A percentile compares a stretch with the other conserved stretches of the same genome.
Evolutionary conservation across 225 moss, liverwort and hornwort genomes (phyloP).

Genomic region (Straminergon stramineum): DNA sequence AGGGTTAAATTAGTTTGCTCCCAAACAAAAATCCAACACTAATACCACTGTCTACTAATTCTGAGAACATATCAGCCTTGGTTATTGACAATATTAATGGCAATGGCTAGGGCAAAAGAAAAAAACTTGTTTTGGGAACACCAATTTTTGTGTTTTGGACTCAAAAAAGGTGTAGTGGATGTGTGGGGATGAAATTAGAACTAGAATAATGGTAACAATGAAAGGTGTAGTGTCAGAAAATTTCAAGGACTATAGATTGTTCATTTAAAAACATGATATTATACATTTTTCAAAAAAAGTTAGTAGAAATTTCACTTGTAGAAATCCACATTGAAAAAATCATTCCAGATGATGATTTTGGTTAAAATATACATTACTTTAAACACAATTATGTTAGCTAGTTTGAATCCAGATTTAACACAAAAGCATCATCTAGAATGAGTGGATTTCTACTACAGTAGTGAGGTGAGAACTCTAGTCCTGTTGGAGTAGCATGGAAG

Average conservation of each 20-base stretch:
- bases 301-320: no score
- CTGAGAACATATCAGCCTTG: neutral
- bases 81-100: neutral
- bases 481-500: neutral
- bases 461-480: neutral
- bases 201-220: neutral
- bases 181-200: neutral
- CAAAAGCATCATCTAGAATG: no score
- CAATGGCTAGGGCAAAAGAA: no score
- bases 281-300: neutral
- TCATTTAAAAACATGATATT: neutral
- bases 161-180: no score
- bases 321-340: no score
- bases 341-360: no score
- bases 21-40: neutral
- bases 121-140: neutral
- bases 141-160: neutral
- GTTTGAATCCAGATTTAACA: no score
- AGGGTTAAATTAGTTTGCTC: neutral
- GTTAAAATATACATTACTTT: no score
- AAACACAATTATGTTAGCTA: no score
- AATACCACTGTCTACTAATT: neutral
- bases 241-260: neutral
- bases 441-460: no score
- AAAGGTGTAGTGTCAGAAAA: neutral